These are phyloP conservation scores for Brassica carinata DNA, from an alignment of 345 rosid species.

Conservation along the genomic window DNA sequence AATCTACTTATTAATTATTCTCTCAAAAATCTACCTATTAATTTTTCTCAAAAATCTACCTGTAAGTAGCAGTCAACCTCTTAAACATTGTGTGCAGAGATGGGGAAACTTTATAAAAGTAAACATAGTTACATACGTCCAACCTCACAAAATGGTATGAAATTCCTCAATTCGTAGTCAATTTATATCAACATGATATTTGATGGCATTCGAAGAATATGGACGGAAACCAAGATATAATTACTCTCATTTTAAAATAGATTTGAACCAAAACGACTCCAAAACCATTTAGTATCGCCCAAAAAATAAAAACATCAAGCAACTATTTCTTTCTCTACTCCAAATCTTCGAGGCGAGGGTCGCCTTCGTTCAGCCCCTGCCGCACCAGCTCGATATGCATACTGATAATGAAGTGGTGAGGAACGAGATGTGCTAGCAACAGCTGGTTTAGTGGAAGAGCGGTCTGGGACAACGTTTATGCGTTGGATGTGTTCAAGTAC, in stretches of 20 bases:
- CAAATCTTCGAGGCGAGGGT: background rate
- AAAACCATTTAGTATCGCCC: background rate
- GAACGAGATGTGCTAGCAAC: conserved; percentile 4
- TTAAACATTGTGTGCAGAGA: too few relatives aligned
- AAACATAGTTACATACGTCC: background rate
- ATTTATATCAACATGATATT: background rate
- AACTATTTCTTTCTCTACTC: background rate
- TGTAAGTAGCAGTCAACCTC: too few relatives aligned
- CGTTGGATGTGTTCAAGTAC: conserved; percentile 29
- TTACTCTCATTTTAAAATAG: background rate
- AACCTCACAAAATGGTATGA: too few relatives aligned
- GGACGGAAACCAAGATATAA: background rate
- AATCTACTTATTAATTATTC: too few relatives aligned
- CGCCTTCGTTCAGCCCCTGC: conserved; percentile 1
- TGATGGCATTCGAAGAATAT: background rate
- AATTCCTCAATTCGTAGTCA: background rate
- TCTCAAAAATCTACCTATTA: too few relatives aligned
- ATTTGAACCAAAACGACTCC: background rate
- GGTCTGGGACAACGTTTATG: conserved; percentile 13
- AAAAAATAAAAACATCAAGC: background rate
- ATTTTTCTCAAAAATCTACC: too few relatives aligned
- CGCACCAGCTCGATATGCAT: conserved; percentile 21
- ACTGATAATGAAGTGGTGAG: conserved; percentile 20
- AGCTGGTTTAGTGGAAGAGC: background rate
- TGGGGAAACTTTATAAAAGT: background rate